Percentiles rank a stretch among this genome's conserved stretches.
Conservation (phyloP, 805 yeast species). For the Maudiozyma serrabonitensis region DNA sequence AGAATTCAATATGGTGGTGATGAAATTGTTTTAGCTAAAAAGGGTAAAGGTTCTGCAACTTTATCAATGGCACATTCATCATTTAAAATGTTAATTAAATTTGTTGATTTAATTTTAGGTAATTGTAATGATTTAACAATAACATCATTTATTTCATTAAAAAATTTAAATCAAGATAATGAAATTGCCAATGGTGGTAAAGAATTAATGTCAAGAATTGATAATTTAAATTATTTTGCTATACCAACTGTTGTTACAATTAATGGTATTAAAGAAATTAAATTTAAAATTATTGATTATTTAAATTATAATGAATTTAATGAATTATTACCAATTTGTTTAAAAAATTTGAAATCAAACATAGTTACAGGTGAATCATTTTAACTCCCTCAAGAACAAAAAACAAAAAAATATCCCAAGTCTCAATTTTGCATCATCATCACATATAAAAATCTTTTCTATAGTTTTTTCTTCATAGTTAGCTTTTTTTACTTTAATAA, state of each 20-base stretch:
- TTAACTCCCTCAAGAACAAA: too few relatives aligned
- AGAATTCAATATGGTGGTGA: constrained; percentile 96
- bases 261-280: constrained; percentile 46
- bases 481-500: background rate
- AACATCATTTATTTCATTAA: constrained; percentile 43
- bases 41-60: constrained; percentile 92
- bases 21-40: constrained; percentile 91
- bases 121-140: constrained; percentile 35
- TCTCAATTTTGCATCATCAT: too few relatives aligned
- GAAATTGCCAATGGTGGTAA: constrained; percentile 23
- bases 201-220: constrained; percentile 10
- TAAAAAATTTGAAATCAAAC: constrained; percentile 16
- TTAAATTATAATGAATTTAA: constrained; percentile 45
- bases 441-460: background rate
- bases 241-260: constrained; percentile 49
- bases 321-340: constrained; percentile 17
- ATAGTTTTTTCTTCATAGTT: background rate
- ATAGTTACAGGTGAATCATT: constrained; percentile 13
- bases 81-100: constrained; percentile 57
- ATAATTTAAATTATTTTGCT: constrained; percentile 41
- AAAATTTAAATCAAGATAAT: constrained; percentile 36
- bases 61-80: constrained; percentile 95
- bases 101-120: constrained; percentile 29
- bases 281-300: constrained; percentile 42
- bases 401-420: too few relatives aligned